Percentiles rank a stretch among this genome's conserved stretches.
These are phyloP conservation scores for Hamigera avellanea DNA, from an alignment of 495 filamentous ascomycete species.

Conservation along the genomic window DNA sequence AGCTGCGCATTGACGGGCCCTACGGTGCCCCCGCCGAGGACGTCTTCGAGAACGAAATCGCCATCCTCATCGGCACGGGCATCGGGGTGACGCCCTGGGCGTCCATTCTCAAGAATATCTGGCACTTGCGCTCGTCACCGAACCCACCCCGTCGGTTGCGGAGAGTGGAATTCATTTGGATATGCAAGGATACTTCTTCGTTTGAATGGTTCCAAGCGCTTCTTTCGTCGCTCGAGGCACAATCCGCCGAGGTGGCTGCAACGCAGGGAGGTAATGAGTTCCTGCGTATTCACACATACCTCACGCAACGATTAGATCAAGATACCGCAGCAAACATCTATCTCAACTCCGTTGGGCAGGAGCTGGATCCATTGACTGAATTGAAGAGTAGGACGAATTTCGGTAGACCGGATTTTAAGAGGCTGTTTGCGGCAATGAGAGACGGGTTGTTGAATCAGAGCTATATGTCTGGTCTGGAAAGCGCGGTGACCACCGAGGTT, in stretches of 20 bases:
- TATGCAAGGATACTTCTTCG: slow-evolving; percentile 89
- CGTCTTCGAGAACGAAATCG: slow-evolving; percentile 96
- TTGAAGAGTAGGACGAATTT: slow-evolving; percentile 86
- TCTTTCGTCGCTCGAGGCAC: slow-evolving; percentile 80
- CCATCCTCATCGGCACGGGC: slow-evolving; percentile 90
- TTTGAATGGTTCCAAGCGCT: slow-evolving; percentile 99
- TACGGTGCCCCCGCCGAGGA: slow-evolving; percentile 91
- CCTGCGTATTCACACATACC: slow-evolving; percentile 94
- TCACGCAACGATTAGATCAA: slow-evolving; percentile 83
- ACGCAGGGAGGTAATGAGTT: slow-evolving; percentile 68
- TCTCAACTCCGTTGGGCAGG: slow-evolving; percentile 81
- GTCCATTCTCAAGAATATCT: slow-evolving; percentile 96
- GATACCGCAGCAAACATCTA: slow-evolving; percentile 95
- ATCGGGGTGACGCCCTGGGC: slow-evolving; percentile 99
- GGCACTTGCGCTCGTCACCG: slow-evolving; percentile 64
- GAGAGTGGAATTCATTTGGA: slow-evolving; percentile 98
- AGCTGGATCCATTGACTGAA: slow-evolving; percentile 84
- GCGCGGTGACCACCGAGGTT: slow-evolving; percentile 61
- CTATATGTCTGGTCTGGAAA: slow-evolving; percentile 73
- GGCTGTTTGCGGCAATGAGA: slow-evolving; percentile 74
- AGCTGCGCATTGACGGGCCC: slow-evolving; percentile 82
- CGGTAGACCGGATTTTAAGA: slow-evolving; percentile 80
- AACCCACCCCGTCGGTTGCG: slow-evolving; percentile 76
- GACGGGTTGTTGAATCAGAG: slow-evolving; percentile 74
- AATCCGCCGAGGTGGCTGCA: slow-evolving; percentile 57